Base-by-base conservation (phyloP, 169 alveolate genomes). In the Eimeria falciformis region DNA sequence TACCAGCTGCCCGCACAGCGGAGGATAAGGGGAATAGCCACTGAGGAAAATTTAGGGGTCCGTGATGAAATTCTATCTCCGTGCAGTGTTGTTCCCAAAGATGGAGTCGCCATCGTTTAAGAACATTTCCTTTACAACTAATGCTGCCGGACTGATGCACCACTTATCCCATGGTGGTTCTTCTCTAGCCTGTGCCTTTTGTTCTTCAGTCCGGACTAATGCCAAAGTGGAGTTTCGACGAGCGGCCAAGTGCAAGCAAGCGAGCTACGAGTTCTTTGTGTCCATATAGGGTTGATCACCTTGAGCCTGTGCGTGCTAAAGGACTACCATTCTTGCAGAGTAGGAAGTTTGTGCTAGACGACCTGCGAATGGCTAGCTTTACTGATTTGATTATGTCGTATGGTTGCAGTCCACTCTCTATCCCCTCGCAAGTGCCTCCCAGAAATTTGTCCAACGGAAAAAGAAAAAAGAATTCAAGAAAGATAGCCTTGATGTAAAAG, bases 1-100 rank as follows among this genome's bases (percentile, higher is more conserved):
- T 79, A 79, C 73, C 89, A 79, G 89, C 89, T 79, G 18, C 89
- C 89, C 53, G 89, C 47, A 3, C 89, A 69, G 12, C 69, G 89
- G 55, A 79, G 33, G 75, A 69, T 55, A 25, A 23, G 75, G 53
- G 89, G 89, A 12, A 29, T 37, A 50, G 89, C n/a, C 58, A 79
- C 50, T 3, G 89, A 55, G 18, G 89, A 79, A 29, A 79, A 33
- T 55, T 55, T 79, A 45, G 89, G 75, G 75, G 89, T 79, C 6
- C 2, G 75, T 23, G 43, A 21, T 37, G 53, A 6, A 79, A 50
- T 5, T 25, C 5, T n/a, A n/a, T n/a, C n/a, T n/a, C n/a, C n/a
- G n/a, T 12, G 40, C 53, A 33, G 43, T 23, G 17, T 17, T 55
- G 75, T n/a, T 45, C 56, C 7, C 55, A 17, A 53, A 40, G 1